Evolutionary conservation across 305 asterid genomes (phyloP).

Genomic region (Euphrasia arctica): DNA sequence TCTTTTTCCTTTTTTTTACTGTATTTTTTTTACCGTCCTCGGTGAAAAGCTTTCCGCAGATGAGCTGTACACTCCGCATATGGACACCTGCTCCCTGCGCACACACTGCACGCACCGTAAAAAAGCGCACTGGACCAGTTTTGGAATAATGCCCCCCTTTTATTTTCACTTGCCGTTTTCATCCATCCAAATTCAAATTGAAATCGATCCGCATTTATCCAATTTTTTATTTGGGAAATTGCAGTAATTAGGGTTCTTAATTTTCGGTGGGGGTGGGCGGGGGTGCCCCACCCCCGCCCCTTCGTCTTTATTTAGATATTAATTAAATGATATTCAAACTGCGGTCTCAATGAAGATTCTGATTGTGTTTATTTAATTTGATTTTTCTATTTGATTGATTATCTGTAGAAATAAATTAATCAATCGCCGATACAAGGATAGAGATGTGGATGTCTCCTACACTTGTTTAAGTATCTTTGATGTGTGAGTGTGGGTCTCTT

Average conservation of each 20-base stretch:
- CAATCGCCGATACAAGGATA: conserved; percentile 22
- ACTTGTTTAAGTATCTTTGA: conserved; percentile 30
- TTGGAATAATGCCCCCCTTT: not conserved
- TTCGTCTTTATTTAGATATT: not conserved
- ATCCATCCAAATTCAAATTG: not conserved
- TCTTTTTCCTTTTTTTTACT: not conserved
- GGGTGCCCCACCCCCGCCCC: not conserved
- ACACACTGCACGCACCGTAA: not conserved
- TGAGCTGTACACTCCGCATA: conserved; percentile 23
- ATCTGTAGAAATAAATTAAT: conserved; percentile 1
- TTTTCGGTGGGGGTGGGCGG: not conserved
- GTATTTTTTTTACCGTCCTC: not conserved
- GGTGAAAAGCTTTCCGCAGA: conserved; percentile 1
- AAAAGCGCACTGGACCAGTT: not conserved
- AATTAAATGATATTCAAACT: conserved; percentile 19
- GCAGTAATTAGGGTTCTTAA: not conserved
- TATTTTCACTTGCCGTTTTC: not conserved
- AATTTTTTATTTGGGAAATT: no score
- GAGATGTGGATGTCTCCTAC: conserved; percentile 25
- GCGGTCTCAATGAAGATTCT: conserved; percentile 23
- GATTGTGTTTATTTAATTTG: conserved; percentile 6
- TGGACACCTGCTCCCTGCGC: conserved; percentile 17
- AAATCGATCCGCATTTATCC: not conserved
- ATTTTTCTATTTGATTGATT: not conserved
- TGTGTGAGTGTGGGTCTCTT: conserved; percentile 21